Evolutionary conservation across 176 grass and related monocot genomes (phyloP).

Genomic region (Typha latifolia): DNA sequence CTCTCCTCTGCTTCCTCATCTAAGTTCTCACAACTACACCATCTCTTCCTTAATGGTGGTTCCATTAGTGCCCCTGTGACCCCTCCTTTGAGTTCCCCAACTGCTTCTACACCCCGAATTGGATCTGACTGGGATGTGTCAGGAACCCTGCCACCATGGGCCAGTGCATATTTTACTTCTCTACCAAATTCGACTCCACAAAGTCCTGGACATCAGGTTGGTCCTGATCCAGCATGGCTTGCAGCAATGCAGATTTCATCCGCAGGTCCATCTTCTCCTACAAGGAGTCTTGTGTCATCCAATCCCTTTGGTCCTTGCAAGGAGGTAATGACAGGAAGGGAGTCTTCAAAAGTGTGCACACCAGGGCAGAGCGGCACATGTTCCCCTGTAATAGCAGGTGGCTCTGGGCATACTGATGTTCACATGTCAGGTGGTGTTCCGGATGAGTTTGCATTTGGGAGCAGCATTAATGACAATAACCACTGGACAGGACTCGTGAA

Average conservation of each 20-base stretch:
- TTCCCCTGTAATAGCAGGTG: constrained; percentile 42
- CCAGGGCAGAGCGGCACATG: constrained; percentile 85
- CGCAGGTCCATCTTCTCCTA: constrained; percentile 43
- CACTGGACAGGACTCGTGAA: constrained; percentile 40
- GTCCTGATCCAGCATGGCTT: constrained; percentile 39
- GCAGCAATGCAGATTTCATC: constrained; percentile 8
- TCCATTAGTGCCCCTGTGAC: constrained; percentile 89
- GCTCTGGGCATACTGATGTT: constrained; percentile 32
- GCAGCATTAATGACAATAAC: constrained; percentile 41
- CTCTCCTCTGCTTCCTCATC: constrained; percentile 25
- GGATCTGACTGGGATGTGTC: constrained; percentile 32
- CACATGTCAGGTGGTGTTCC: constrained; percentile 41
- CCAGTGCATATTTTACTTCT: neutral
- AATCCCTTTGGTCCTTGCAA: constrained; percentile 74
- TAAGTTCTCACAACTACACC: neutral
- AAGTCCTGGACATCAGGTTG: constrained; percentile 43
- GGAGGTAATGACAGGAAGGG: constrained; percentile 23
- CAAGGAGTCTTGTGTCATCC: constrained; percentile 63
- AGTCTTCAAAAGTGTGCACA: constrained; percentile 62
- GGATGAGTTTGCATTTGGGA: constrained; percentile 84
- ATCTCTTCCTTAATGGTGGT: constrained; percentile 34
- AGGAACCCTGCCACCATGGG: neutral
- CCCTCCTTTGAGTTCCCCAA: constrained; percentile 72
- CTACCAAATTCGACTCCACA: constrained; percentile 17
- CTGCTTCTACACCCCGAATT: constrained; percentile 42